Conservation (phyloP, 345 rosid species). For the Salix dunnii region DNA sequence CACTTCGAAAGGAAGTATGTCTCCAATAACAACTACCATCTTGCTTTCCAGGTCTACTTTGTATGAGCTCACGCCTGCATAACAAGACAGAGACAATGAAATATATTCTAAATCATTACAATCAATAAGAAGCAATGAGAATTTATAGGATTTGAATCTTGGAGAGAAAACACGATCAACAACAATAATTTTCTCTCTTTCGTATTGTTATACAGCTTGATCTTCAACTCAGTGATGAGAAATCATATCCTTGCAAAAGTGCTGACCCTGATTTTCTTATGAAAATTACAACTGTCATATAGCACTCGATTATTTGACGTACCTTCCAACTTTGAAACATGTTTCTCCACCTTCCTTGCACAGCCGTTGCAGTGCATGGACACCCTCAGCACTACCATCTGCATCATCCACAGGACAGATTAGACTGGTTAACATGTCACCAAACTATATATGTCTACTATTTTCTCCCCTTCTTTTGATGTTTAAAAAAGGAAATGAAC, state of each 20-base stretch:
- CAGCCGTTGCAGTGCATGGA: conserved; percentile 94
- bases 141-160: too few species aligned
- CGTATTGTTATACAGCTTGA: too few species aligned
- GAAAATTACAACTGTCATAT: too few species aligned
- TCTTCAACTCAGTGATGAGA: too few species aligned
- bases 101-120: too few species aligned
- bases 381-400: conserved; percentile 82
- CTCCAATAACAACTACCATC: conserved; percentile 79
- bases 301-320: not conserved
- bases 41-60: conserved; percentile 89
- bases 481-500: too few species aligned
- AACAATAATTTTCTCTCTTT: too few species aligned
- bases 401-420: conserved; percentile 9
- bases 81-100: not conserved
- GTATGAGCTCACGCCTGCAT: conserved; percentile 82
- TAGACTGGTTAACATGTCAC: not conserved
- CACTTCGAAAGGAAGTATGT: conserved; percentile 68
- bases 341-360: conserved; percentile 87
- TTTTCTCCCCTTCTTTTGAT: too few species aligned
- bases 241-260: too few species aligned
- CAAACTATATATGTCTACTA: not conserved
- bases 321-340: conserved; percentile 83
- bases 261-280: too few species aligned
- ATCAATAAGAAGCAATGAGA: too few species aligned
- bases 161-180: too few species aligned